Evolutionary conservation across 306 rosid species (phyloP).

Genomic region (Adenanthera pavonina): DNA sequence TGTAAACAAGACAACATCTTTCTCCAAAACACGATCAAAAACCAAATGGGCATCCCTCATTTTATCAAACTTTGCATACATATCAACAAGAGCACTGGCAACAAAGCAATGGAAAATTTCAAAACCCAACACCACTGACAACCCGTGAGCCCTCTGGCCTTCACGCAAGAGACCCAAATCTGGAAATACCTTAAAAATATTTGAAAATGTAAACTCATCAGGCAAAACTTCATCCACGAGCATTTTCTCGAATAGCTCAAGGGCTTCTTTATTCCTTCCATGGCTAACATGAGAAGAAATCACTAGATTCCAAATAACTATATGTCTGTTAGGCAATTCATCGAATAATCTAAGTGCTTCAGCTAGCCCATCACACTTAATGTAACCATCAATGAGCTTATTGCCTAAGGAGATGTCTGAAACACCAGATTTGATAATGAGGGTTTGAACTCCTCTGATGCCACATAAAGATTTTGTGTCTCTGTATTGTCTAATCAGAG

Average conservation of each 20-base stretch:
- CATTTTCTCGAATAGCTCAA: slow-evolving; percentile 55
- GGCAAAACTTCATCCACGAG: slow-evolving; percentile 61
- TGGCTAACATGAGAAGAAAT: slow-evolving; percentile 53
- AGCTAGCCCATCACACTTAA: slow-evolving; percentile 55
- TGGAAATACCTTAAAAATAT: slow-evolving; percentile 67
- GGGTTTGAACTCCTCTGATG: slow-evolving; percentile 51
- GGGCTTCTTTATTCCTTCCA: slow-evolving; percentile 54
- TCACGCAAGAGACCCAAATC: slow-evolving; percentile 44
- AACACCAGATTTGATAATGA: slow-evolving; percentile 50
- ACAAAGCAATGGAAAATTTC: slow-evolving; percentile 64
- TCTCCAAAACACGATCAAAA: slow-evolving; percentile 57
- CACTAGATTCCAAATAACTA: slow-evolving; percentile 67
- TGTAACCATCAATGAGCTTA: slow-evolving; percentile 57
- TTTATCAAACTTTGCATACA: slow-evolving; percentile 68
- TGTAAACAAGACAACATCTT: slow-evolving; percentile 74
- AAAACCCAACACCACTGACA: slow-evolving; percentile 71
- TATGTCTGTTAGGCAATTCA: slow-evolving; percentile 55
- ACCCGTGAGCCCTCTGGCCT: slow-evolving; percentile 65
- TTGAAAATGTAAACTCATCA: slow-evolving; percentile 66
- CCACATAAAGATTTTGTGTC: slow-evolving; percentile 47
- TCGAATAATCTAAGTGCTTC: slow-evolving; percentile 69
- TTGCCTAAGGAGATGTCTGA: slow-evolving; percentile 43
- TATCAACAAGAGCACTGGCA: slow-evolving; percentile 65
- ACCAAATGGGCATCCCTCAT: slow-evolving; percentile 61
- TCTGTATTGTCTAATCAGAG: slow-evolving; percentile 49